phyloP scores from a whole-genome alignment of 345 rosid species.

The Eucalyptus caleyi region DNA sequence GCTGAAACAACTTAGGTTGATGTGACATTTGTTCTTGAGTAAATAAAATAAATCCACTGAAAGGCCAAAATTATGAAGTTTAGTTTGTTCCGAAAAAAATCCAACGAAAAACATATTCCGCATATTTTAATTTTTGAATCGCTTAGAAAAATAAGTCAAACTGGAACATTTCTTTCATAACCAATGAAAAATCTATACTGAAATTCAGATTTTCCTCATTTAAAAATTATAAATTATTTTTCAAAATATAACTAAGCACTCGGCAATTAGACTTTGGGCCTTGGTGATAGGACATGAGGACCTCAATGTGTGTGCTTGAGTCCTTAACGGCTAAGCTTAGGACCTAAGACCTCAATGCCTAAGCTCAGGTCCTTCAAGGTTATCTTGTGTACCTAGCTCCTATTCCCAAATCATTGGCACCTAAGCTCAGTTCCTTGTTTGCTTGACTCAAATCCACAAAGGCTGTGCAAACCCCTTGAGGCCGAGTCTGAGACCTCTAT shows the following conservation, averaged over 20 bases:
- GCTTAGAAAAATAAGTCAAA: too few relatives aligned
- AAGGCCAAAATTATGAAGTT: too few relatives aligned
- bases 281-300: not conserved
- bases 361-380: not conserved
- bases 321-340: rapidly evolving
- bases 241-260: not conserved
- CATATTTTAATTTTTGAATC: too few relatives aligned
- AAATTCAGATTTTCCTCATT: not conserved
- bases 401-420: not conserved
- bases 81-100: too few relatives aligned
- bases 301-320: not conserved
- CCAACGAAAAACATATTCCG: rapidly evolving
- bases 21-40: too few relatives aligned
- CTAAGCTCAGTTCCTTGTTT: rapidly evolving
- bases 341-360: rapidly evolving
- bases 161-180: not conserved
- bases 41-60: too few relatives aligned
- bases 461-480: not conserved
- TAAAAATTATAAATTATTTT: not conserved
- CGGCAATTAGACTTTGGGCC: not conserved
- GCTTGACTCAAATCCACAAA: rapidly evolving
- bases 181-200: not conserved
- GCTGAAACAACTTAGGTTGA: too few relatives aligned
- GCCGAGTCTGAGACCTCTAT: rapidly evolving
- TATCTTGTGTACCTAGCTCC: not conserved